Percentiles rank a stretch among this genome's conserved stretches.
Conservation (phyloP, 805 yeast species). For the Saccharomycopsis sp. region DNA sequence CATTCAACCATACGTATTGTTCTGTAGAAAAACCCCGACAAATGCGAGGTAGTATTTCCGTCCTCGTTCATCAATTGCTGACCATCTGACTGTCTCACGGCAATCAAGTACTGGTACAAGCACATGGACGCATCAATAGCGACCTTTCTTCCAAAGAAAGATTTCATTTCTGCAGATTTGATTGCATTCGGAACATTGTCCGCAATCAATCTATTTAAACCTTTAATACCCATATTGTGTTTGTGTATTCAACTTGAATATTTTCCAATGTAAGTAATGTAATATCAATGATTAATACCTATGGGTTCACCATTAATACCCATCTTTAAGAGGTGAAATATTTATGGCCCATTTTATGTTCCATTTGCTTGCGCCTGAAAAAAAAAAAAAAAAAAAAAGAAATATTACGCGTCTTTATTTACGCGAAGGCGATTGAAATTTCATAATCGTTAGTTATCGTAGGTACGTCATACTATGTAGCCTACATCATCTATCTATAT, state of each 20-base stretch:
- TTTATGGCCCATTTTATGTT: too few species aligned
- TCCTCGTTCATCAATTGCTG: slow-evolving; percentile 78
- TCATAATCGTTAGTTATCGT: too few species aligned
- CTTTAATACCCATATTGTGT: slow-evolving; percentile 39
- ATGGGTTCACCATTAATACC: too few species aligned
- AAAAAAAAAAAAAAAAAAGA: slow-evolving; percentile 17
- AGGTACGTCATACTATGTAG: too few species aligned
- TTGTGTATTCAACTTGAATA: too few species aligned
- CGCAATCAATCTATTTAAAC: slow-evolving; percentile 76
- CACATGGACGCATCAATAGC: slow-evolving; percentile 97
- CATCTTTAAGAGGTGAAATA: too few species aligned
- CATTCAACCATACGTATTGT: slow-evolving; percentile 84
- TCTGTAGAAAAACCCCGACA: slow-evolving; percentile 94
- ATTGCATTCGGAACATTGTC: slow-evolving; percentile 88
- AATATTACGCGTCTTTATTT: slow-evolving; percentile 23
- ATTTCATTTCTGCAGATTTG: slow-evolving; percentile 71
- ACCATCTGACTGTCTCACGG: slow-evolving; percentile 97
- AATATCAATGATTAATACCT: too few species aligned
- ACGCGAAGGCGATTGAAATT: too few species aligned
- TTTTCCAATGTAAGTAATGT: too few species aligned
- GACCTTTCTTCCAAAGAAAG: slow-evolving; percentile 89
- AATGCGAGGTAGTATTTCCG: slow-evolving; percentile 90
- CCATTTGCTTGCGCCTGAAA: too few species aligned
- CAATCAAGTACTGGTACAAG: slow-evolving; percentile 88
- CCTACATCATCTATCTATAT: too few species aligned